Base-by-base conservation (phyloP, 2,329 filamentous ascomycete species). In the Cladorrhinum sp. region DNA sequence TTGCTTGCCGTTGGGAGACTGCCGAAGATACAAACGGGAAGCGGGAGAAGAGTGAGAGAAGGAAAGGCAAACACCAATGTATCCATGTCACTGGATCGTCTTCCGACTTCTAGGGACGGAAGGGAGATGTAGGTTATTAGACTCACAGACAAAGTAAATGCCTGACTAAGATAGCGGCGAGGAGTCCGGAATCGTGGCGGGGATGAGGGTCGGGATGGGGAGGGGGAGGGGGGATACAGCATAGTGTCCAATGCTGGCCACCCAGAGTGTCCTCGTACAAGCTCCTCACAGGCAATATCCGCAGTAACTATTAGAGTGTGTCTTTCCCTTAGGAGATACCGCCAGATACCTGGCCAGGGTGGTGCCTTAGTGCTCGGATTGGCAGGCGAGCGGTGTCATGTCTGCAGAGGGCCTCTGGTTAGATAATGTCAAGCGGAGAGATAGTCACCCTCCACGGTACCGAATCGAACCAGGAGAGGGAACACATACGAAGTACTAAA, bases 401-500 rank as follows among this genome's bases (percentile, higher is more conserved):
- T 51, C 55, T 61, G 29, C 59, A 45, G 45, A 54, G 25, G 29
- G 36, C 54, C 29, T 48, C 59, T 32, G 23, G 45, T 61, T 57
- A 62, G 58, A 59, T 55, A 50, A 38, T 54, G 50, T 54, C 29
- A 29, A 51, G 27, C 36, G 25, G 36, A 51, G 20, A 45, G 36
- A 41, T 24, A 62, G 52, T 25, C 48, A 41, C 50, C 12, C 24
- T 57, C 25, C 58, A 41, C 50, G 53, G 65, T 64, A 64, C 61
- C 64, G 65, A 66, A 64, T 67, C 54, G 54, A 55, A 60, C 32
- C 50, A 62, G 51, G 45, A 32, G 8, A 27, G 27, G 29, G 57
- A 63, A 64, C 61, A 62, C 64, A 58, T 58, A 63, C 59, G 53
- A 32, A 29, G 58, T 58, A 63, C 59, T 56, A 32, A 29, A 32